phyloP scores from a whole-genome alignment of 2,329 filamentous ascomycete species.

The Delphinella strobiligena region DNA sequence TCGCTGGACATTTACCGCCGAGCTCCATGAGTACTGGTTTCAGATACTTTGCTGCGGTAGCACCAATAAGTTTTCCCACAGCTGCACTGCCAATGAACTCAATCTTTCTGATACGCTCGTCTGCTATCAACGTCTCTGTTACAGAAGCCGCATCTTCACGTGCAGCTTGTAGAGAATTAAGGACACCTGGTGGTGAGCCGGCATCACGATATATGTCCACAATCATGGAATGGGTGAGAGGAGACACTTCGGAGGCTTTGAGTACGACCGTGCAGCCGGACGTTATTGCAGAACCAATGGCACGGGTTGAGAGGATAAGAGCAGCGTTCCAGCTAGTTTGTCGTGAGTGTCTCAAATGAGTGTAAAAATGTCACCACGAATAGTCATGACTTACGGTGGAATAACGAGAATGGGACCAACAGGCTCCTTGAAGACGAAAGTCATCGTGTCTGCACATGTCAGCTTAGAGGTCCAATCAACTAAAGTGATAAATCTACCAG shows the following conservation, averaged over 20 bases:
- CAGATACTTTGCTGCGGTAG: conserved; percentile 25
- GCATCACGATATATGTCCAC: conserved; percentile 27
- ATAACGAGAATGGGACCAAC: conserved; percentile 15
- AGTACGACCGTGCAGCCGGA: conserved; percentile 15
- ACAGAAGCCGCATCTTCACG: conserved; percentile 23
- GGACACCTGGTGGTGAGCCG: conserved; percentile 29
- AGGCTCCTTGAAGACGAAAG: conserved; percentile 22
- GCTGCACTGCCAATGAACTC: conserved; percentile 34
- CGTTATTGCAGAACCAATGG: conserved; percentile 13
- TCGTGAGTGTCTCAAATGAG: not conserved
- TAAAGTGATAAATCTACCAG: too few relatives aligned
- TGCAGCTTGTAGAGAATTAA: conserved; percentile 27
- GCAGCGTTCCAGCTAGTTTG: conserved; percentile 16
- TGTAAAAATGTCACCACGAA: not conserved
- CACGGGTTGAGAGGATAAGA: conserved; percentile 13
- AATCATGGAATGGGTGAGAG: conserved; percentile 20
- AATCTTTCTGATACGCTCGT: conserved; percentile 27
- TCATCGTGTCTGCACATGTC: conserved; percentile 15
- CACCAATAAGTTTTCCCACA: conserved; percentile 31
- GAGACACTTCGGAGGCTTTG: conserved; percentile 14
- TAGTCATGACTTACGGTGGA: conserved; percentile 2
- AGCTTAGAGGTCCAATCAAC: too few relatives aligned
- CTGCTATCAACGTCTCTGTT: conserved; percentile 25
- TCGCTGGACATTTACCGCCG: conserved; percentile 34
- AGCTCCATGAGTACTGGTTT: conserved; percentile 38